Base-by-base conservation (phyloP, 148 eudicot species). In the Tetragonia tetragonoides region DNA sequence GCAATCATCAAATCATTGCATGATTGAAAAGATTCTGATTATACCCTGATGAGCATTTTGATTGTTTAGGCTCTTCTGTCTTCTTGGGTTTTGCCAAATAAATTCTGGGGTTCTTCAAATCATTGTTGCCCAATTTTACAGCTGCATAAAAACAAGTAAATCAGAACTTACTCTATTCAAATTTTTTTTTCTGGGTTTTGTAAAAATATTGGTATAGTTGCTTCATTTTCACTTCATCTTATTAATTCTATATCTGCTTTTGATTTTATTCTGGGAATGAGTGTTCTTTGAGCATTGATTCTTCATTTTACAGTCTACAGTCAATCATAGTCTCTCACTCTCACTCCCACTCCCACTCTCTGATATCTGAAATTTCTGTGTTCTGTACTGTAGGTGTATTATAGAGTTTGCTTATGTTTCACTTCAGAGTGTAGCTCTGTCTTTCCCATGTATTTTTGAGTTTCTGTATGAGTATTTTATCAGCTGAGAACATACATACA, bases 211-310 rank as follows among this genome's bases (percentile, higher is more conserved):
- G 53, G 2, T 28, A 3, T 10, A 67, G 83, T 84, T 84, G 86
- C 83, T 84, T 84, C 81, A 61, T 53, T 62, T 84, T 81, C 73
- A 84, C 86, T 84, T 77, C 83, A 80, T 80, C 80, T 73, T 61
- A 79, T 20, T 47, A 18, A 44, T 56, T 56, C 18, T 8, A 28
- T 73, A 21, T 51, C 72, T 76, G 62, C 54, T 72, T 77, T 69
- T 72, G 60, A 23, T 3, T 56, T 66, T 72, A 72, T 81, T 81
- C 80, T 70, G 65, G 66, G 78, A 82, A 78, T 75, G 79, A 78
- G 80, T 83, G 77, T 83, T 83, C 75, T 80, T 66, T 76, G 37
- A 56, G 80, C 80, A 72, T 72, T 68, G 77, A 83, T 76, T 72
- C 80, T 76, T 64, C 78, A 66, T n/a, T 20, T 82, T 65, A 63